A percentile compares a stretch with the other conserved stretches of the same genome.
Evolutionary conservation across 257 asterid genomes (phyloP).

Genomic region (Solanum neorickii): DNA sequence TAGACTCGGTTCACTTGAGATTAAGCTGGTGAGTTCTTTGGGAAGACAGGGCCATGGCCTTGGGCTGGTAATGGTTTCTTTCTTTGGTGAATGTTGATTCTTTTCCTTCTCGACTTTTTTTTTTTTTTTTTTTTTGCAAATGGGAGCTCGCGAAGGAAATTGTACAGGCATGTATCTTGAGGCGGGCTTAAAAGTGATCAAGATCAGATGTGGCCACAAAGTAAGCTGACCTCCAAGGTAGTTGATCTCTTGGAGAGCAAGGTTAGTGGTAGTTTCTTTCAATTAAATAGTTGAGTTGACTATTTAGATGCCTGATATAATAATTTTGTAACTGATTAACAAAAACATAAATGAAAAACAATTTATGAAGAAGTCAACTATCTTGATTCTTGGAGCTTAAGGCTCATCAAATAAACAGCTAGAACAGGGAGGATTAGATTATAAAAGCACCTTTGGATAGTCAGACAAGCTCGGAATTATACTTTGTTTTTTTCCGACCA

Average conservation of each 20-base stretch:
- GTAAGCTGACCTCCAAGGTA: background rate
- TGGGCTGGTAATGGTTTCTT: background rate
- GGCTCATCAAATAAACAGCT: background rate
- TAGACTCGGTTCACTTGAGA: background rate
- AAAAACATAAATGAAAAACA: background rate
- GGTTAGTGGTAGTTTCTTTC: background rate
- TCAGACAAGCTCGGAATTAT: background rate
- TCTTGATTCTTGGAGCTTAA: background rate
- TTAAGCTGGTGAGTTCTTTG: constrained; percentile 9
- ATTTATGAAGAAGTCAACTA: background rate
- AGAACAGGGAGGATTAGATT: background rate
- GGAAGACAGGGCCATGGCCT: constrained; percentile 33
- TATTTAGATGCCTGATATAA: background rate
- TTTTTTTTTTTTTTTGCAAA: background rate
- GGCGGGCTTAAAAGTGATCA: background rate
- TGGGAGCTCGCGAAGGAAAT: background rate
- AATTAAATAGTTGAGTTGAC: background rate
- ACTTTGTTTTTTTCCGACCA: background rate
- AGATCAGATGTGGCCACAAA: background rate
- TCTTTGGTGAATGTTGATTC: background rate
- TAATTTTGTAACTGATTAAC: background rate
- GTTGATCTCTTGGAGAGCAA: background rate
- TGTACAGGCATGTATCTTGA: background rate
- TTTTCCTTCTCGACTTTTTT: background rate
- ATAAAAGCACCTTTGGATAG: background rate